Conservation (phyloP, 2,329 filamentous ascomycete species). For the Alternaria alternata region DNA sequence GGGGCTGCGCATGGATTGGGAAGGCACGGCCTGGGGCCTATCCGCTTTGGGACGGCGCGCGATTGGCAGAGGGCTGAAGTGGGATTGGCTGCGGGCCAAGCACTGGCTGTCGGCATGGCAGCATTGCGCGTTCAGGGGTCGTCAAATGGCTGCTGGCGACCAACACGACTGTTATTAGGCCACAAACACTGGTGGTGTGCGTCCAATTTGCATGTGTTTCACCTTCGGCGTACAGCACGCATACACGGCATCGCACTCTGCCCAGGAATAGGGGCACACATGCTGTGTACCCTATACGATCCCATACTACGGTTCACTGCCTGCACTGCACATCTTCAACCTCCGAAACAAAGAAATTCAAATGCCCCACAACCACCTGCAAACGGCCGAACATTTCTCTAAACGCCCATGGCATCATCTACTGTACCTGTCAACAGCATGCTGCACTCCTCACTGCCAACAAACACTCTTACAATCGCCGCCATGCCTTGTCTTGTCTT, state of each 20-base stretch:
- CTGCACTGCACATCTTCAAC: constrained; percentile 16
- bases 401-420: neutral
- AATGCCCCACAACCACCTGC: constrained; percentile 11
- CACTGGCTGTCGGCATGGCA: constrained; percentile 1
- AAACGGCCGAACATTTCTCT: constrained; percentile 1
- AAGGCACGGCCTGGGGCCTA: constrained; percentile 24
- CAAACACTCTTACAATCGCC: constrained; percentile 8
- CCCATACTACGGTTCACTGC: neutral
- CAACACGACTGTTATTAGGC: constrained; percentile 16
- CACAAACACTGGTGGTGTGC: constrained; percentile 15
- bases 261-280: constrained; percentile 22
- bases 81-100: neutral
- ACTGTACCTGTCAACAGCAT: constrained; percentile 18
- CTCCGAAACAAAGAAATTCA: constrained; percentile 8
- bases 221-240: constrained; percentile 10
- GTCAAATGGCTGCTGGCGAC: constrained; percentile 3
- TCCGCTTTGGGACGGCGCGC: constrained; percentile 22
- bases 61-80: constrained; percentile 5
- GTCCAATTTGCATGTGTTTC: constrained; percentile 31
- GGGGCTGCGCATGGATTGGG: constrained; percentile 26
- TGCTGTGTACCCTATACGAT: neutral
- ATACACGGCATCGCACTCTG: constrained; percentile 7
- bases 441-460: constrained; percentile 12
- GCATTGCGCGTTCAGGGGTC: constrained; percentile 25
- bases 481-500: too few relatives aligned